These are phyloP conservation scores for Pyrus pyrifolia DNA, from an alignment of 306 rosid genomes.

Conservation along the genomic window DNA sequence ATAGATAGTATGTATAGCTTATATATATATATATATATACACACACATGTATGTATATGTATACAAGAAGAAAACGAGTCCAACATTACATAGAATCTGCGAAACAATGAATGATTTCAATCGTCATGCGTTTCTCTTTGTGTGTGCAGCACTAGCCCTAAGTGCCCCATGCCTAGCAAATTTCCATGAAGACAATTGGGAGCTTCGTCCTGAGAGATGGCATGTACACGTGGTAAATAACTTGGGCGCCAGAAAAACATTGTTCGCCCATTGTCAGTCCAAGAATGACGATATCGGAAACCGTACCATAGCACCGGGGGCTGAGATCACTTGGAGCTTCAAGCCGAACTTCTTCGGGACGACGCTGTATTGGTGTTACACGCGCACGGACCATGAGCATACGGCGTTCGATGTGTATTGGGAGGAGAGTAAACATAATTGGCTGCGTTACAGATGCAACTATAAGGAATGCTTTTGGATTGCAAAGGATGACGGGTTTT, in stretches of 20 bases:
- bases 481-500: slow-evolving; percentile 17
- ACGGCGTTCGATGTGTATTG: neutral
- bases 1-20: too few species aligned
- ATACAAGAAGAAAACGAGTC: neutral
- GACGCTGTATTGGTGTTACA: slow-evolving; percentile 17
- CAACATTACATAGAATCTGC: neutral
- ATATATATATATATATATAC: too few species aligned
- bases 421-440: neutral
- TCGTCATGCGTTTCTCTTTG: neutral
- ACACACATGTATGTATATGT: too few species aligned
- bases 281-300: slow-evolving; percentile 13
- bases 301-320: neutral
- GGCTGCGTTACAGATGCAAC: neutral
- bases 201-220: neutral
- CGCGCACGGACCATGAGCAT: neutral
- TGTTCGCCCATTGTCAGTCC: slow-evolving; percentile 12
- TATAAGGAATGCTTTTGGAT: neutral
- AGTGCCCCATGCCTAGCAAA: neutral
- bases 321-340: slow-evolving; percentile 11
- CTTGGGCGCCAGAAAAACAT: neutral
- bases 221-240: neutral
- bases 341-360: neutral
- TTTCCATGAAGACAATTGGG: neutral
- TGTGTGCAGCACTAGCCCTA: neutral
- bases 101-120: neutral